Percentiles rank a stretch among this genome's conserved stretches.
phyloP scores from a whole-genome alignment of 352 stramenopile genomes.

The Pythium sukuiense region DNA sequence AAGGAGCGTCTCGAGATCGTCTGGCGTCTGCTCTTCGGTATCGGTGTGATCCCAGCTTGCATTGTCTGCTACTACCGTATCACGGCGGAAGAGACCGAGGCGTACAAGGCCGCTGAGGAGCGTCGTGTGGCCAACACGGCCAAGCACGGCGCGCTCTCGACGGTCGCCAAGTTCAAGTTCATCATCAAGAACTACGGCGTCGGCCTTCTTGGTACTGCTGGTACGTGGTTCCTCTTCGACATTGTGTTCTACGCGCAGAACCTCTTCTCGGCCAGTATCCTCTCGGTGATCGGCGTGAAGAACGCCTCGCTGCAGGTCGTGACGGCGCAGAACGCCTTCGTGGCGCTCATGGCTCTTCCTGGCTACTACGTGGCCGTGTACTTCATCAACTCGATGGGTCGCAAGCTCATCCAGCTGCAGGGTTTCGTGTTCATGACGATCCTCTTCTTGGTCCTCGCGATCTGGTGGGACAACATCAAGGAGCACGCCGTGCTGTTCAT shows the following conservation, averaged over 20 bases:
- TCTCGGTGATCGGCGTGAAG: constrained; percentile 51
- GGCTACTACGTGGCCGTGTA: constrained; percentile 81
- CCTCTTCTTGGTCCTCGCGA: constrained; percentile 56
- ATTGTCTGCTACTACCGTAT: constrained; percentile 69
- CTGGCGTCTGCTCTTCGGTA: constrained; percentile 64
- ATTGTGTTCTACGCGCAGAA: constrained; percentile 84
- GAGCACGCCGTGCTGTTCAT: constrained; percentile 58
- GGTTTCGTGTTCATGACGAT: constrained; percentile 74
- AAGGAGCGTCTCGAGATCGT: constrained; percentile 58
- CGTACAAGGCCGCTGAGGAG: constrained; percentile 32
- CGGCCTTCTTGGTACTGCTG: constrained; percentile 60
- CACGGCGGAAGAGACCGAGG: constrained; percentile 58
- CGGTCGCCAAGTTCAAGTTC: constrained; percentile 30
- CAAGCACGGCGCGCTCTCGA: constrained; percentile 1
- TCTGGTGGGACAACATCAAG: constrained; percentile 61
- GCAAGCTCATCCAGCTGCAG: constrained; percentile 72
- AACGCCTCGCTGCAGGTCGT: constrained; percentile 42
- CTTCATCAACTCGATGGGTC: constrained; percentile 69
- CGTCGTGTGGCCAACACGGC: neutral
- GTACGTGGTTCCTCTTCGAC: constrained; percentile 87
- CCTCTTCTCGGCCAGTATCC: constrained; percentile 72
- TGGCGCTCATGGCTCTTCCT: constrained; percentile 68
- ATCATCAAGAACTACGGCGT: constrained; percentile 50
- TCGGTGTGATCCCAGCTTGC: constrained; percentile 55
- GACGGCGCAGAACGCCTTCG: constrained; percentile 49